These are phyloP conservation scores for Tylopilus balloui DNA, from an alignment of 768 basidiomycete species.

Conservation along the genomic window DNA sequence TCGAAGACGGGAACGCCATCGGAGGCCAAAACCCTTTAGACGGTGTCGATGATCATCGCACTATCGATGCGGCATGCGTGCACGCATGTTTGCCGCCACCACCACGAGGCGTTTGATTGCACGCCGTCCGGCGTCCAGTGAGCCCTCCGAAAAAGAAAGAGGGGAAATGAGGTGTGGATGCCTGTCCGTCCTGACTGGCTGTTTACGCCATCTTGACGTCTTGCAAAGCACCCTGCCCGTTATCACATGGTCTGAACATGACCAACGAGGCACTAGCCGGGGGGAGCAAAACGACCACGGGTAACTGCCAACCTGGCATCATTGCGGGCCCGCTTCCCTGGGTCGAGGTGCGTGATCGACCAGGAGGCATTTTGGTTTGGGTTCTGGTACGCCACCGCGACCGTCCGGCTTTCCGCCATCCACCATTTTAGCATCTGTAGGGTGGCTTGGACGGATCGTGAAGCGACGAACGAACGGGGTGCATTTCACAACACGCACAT, in stretches of 20 bases:
- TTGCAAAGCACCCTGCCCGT: neutral
- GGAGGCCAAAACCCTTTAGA: too few relatives aligned
- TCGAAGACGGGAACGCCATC: too few relatives aligned
- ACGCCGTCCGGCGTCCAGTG: neutral
- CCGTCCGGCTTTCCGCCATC: neutral
- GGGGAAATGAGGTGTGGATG: neutral
- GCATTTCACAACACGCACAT: neutral
- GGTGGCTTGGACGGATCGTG: neutral
- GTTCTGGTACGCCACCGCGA: too few relatives aligned
- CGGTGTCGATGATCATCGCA: too few relatives aligned
- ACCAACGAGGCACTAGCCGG: neutral
- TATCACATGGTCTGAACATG: neutral
- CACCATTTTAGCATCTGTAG: neutral
- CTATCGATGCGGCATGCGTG: conserved; percentile 1
- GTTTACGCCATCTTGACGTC: conserved; percentile 2
- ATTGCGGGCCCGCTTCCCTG: neutral
- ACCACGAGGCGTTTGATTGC: too few relatives aligned
- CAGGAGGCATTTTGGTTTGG: too few relatives aligned
- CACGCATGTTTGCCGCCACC: neutral
- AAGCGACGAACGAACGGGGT: neutral
- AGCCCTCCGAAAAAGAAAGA: neutral
- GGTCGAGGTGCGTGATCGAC: neutral
- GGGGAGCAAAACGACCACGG: neutral
- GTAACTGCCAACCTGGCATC: neutral
- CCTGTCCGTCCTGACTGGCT: neutral